These are phyloP conservation scores for Rhinocladiella similis DNA, from an alignment of 2,329 filamentous ascomycete genomes.

Conservation along the genomic window DNA sequence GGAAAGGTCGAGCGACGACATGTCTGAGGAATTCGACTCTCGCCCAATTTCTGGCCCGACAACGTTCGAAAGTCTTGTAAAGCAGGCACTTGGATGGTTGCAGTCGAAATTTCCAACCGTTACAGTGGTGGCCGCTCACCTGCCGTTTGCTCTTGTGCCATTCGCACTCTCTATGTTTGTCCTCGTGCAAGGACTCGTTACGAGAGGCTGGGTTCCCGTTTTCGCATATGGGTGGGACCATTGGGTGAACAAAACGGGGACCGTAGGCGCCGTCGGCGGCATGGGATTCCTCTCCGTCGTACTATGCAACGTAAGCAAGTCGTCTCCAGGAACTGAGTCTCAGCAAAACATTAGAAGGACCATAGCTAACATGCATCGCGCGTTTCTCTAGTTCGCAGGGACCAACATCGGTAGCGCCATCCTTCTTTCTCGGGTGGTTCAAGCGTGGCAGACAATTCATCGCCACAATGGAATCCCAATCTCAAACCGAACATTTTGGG, in stretches of 20 bases:
- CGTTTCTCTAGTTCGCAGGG: conserved; percentile 62
- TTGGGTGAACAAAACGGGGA: conserved; percentile 13
- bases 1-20: not conserved
- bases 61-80: conserved; percentile 56
- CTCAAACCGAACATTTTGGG: conserved; percentile 60
- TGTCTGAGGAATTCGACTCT: not conserved
- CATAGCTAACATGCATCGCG: conserved; percentile 19
- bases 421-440: conserved; percentile 68
- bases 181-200: conserved; percentile 70
- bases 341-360: no score
- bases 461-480: conserved; percentile 49
- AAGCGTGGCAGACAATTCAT: conserved; percentile 67
- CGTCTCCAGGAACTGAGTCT: no score
- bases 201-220: conserved; percentile 72
- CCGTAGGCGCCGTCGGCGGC: conserved; percentile 10
- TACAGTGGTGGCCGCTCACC: conserved; percentile 63
- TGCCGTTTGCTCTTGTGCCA: conserved; percentile 68
- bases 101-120: conserved; percentile 72
- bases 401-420: conserved; percentile 78
- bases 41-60: conserved; percentile 28
- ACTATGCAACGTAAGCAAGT: conserved; percentile 65
- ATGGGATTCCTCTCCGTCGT: conserved; percentile 73
- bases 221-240: conserved; percentile 61
- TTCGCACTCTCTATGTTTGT: conserved; percentile 76
- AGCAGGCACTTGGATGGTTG: conserved; percentile 55